Conservation (phyloP, 495 filamentous ascomycete genomes). For the Tuber microsphaerosporum region DNA sequence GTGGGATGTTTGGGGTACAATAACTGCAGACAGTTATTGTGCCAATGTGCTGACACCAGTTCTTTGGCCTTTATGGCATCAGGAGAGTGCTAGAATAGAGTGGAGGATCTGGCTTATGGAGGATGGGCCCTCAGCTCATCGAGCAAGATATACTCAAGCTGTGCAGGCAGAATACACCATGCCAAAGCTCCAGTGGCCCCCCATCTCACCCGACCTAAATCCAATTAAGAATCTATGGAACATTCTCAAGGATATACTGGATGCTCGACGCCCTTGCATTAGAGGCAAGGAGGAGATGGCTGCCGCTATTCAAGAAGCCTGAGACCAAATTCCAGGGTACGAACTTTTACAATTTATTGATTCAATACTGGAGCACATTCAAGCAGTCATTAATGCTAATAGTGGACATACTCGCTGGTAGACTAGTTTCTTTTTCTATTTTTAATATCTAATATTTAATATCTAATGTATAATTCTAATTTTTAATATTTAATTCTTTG, state of each 20-base stretch:
- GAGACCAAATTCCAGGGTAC: background rate
- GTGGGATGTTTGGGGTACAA: conserved; percentile 6
- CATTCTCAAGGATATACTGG: conserved; percentile 10
- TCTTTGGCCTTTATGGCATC: conserved; percentile 23
- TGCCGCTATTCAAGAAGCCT: conserved; percentile 6
- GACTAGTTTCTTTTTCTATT: background rate
- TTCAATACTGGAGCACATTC: conserved; percentile 10
- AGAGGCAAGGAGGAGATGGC: background rate
- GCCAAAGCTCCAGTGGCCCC: conserved; percentile 5
- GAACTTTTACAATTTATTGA: conserved; percentile 4
- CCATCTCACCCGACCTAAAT: conserved; percentile 24
- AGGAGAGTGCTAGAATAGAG: background rate
- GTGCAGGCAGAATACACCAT: background rate
- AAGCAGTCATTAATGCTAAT: conserved; percentile 11
- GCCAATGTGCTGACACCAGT: conserved; percentile 9
- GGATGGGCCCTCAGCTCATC: conserved; percentile 2
- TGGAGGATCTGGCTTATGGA: conserved; percentile 11
- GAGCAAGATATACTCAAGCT: background rate
- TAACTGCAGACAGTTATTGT: conserved; percentile 12
- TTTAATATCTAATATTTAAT: too few species aligned
- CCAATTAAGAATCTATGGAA: conserved; percentile 13
- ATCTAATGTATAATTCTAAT: too few species aligned
- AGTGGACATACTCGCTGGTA: conserved; percentile 4
- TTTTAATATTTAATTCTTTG: too few species aligned
- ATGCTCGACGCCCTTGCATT: background rate